A percentile compares a stretch with the other conserved stretches of the same genome.
Conservation (phyloP, 257 asterid genomes). For the Forsythia suspensa region DNA sequence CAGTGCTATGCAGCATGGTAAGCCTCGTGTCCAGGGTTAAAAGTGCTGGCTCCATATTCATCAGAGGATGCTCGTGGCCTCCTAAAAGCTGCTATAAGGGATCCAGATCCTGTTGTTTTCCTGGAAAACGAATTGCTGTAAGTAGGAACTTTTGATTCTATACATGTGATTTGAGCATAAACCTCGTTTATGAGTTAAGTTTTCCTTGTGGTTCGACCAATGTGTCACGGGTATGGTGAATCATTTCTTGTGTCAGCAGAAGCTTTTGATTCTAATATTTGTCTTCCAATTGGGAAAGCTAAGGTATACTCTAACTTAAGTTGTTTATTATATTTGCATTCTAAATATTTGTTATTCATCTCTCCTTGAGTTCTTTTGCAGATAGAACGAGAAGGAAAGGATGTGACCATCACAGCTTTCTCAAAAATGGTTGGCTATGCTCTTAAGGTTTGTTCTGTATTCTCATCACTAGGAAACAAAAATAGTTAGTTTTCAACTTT, state of each 20-base stretch:
- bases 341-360: slow-evolving; percentile 13
- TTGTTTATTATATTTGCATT: slow-evolving; percentile 6
- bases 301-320: slow-evolving; percentile 43
- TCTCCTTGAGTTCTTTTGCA: slow-evolving; percentile 21
- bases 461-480: no score
- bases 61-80: slow-evolving; percentile 95
- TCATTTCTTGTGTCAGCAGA: slow-evolving; percentile 81
- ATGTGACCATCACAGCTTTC: slow-evolving; percentile 76
- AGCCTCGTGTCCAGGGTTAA: slow-evolving; percentile 77
- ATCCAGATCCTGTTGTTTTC: slow-evolving; percentile 88
- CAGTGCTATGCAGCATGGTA: slow-evolving; percentile 97
- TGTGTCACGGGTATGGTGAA: slow-evolving; percentile 67
- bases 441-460: slow-evolving; percentile 55
- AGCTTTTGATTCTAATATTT: slow-evolving; percentile 77
- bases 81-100: slow-evolving; percentile 93
- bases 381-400: slow-evolving; percentile 83
- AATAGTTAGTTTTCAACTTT: no score
- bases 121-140: slow-evolving; percentile 89
- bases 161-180: not conserved
- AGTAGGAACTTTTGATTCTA: slow-evolving; percentile 21
- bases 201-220: slow-evolving; percentile 11
- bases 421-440: slow-evolving; percentile 95
- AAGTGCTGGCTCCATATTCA: slow-evolving; percentile 83
- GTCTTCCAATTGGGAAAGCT: slow-evolving; percentile 91
- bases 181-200: slow-evolving; percentile 8